Evolutionary conservation across 306 rosid genomes (phyloP).

Genomic region (Dryas drummondii): DNA sequence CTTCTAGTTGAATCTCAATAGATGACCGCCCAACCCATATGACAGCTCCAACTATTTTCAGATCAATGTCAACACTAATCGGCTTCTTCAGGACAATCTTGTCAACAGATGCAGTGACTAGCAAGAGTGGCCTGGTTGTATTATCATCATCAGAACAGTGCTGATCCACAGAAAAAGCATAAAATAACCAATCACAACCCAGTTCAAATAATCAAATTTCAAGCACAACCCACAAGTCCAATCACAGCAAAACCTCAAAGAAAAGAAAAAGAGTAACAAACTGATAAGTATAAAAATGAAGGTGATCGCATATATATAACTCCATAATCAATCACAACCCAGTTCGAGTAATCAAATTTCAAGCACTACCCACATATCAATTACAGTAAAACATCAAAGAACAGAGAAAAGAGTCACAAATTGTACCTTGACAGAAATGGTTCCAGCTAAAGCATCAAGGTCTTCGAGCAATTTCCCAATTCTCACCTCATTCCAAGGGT

Average conservation of each 20-base stretch:
- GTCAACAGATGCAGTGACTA: conserved; percentile 94
- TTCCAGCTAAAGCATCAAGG: conserved; percentile 94
- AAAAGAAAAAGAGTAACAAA: too few species aligned
- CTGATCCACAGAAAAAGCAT: conserved; percentile 44
- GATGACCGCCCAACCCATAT: conserved; percentile 96
- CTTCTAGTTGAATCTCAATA: conserved; percentile 84
- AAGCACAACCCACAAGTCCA: conserved; percentile 15
- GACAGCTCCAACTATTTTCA: conserved; percentile 82
- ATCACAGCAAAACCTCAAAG: conserved; percentile 2
- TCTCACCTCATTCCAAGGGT: conserved; percentile 92
- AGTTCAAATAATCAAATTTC: background rate
- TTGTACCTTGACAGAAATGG: conserved; percentile 77
- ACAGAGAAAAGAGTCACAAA: background rate
- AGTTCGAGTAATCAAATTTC: background rate
- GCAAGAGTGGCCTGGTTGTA: conserved; percentile 83
- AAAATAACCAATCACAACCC: background rate
- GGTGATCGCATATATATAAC: too few species aligned
- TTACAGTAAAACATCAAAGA: conserved; percentile 2
- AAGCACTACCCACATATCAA: conserved; percentile 17
- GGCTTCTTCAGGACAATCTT: conserved; percentile 87
- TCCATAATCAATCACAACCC: background rate
- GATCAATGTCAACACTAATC: conserved; percentile 74
- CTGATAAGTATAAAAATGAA: too few species aligned
- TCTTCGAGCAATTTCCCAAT: conserved; percentile 91
- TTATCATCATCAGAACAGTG: conserved; percentile 79